phyloP scores from a whole-genome alignment of 352 stramenopile genomes.

The Pythium aristosporum region DNA sequence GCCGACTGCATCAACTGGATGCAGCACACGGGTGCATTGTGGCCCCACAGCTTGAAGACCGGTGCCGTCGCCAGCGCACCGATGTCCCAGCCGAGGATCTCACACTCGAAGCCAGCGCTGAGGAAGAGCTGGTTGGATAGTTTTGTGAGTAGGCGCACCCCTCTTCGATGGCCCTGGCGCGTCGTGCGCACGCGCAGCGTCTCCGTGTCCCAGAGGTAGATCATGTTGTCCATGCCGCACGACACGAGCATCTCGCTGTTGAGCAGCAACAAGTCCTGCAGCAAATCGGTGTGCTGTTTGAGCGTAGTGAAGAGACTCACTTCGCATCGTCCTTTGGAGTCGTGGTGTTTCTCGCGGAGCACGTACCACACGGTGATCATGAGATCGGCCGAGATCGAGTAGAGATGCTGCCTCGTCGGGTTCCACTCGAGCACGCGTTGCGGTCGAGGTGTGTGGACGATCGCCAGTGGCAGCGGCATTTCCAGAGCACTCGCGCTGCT shows the following conservation, averaged over 20 bases:
- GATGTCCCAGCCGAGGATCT: constrained; percentile 77
- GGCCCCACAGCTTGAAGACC: constrained; percentile 69
- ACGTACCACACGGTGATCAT: constrained; percentile 69
- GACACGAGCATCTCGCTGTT: constrained; percentile 68
- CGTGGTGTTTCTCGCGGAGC: constrained; percentile 32
- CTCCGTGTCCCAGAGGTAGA: constrained; percentile 68
- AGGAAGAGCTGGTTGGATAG: constrained; percentile 71
- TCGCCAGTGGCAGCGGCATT: constrained; percentile 54
- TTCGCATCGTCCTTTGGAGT: constrained; percentile 43
- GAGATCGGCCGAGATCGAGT: constrained; percentile 72
- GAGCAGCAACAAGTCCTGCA: constrained; percentile 72
- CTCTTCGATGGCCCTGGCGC: constrained; percentile 59
- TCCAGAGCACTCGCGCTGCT: constrained; percentile 62
- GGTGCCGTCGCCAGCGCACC: constrained; percentile 53
- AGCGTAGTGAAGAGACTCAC: constrained; percentile 52
- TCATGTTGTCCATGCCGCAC: constrained; percentile 76
- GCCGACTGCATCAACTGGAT: constrained; percentile 61
- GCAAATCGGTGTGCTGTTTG: constrained; percentile 67
- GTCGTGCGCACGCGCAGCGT: constrained; percentile 44
- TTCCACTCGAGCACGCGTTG: constrained; percentile 78
- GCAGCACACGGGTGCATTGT: constrained; percentile 63
- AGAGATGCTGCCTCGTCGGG: constrained; percentile 45
- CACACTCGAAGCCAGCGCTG: constrained; percentile 70
- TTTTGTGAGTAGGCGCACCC: constrained; percentile 61
- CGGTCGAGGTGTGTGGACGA: constrained; percentile 63